These are phyloP conservation scores for Rhynchosporium agropyri DNA, from an alignment of 2,329 filamentous ascomycete genomes.

Conservation along the genomic window DNA sequence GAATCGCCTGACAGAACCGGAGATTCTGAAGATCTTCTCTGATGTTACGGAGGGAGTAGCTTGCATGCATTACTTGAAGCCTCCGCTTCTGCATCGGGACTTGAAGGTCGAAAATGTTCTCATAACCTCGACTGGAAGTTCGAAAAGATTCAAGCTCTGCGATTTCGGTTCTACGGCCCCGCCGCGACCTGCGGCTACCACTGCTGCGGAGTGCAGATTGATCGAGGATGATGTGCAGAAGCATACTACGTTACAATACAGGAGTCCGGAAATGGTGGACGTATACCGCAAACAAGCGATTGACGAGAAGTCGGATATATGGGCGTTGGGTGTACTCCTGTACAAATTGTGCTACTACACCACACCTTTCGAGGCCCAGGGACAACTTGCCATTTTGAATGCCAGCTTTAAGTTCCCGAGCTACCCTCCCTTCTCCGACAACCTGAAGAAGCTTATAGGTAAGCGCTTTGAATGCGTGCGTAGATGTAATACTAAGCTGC, in stretches of 20 bases:
- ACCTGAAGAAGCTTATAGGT: conserved; percentile 89
- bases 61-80: conserved; percentile 98
- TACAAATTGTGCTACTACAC: conserved; percentile 99
- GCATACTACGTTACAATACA: conserved; percentile 95
- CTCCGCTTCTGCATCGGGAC: conserved; percentile 87
- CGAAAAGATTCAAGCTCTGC: conserved; percentile 88
- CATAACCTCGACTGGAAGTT: conserved; percentile 65
- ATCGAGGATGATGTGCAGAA: conserved; percentile 97
- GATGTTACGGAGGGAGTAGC: conserved; percentile 96
- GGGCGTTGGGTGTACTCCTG: conserved; percentile 87
- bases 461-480: conserved; percentile 39
- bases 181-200: conserved; percentile 81
- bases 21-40: conserved; percentile 95
- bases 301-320: conserved; percentile 98
- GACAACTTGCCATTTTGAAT: conserved; percentile 95
- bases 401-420: conserved; percentile 90
- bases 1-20: conserved; percentile 93
- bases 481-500: conserved; percentile 27
- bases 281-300: conserved; percentile 96
- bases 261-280: conserved; percentile 98
- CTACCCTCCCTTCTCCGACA: conserved; percentile 87
- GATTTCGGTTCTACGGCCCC: conserved; percentile 93
- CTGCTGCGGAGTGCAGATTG: conserved; percentile 82
- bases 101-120: conserved; percentile 98
- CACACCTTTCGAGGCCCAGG: conserved; percentile 96